phyloP scores from a whole-genome alignment of 176 grass and related monocot genomes.

The Oryza meyeriana region DNA sequence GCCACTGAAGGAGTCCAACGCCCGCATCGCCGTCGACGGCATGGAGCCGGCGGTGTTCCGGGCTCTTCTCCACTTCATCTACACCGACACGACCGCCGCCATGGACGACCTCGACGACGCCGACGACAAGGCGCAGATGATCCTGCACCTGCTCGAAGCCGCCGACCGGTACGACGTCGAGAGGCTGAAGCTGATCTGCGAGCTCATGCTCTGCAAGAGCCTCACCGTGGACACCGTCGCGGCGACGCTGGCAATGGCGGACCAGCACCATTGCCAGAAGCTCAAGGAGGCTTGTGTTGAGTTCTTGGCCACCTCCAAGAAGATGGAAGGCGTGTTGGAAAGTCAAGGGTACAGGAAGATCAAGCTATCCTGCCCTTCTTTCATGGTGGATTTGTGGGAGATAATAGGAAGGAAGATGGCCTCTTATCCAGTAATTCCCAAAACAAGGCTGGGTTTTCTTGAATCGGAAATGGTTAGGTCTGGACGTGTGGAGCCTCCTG shows the following conservation, averaged over 20 bases:
- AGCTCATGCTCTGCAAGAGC: not conserved
- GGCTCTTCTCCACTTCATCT: slow-evolving; percentile 36
- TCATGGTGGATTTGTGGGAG: not conserved
- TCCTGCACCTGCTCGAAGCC: slow-evolving; percentile 26
- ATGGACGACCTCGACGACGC: not conserved
- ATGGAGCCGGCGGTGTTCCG: slow-evolving; percentile 33
- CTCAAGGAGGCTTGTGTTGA: not conserved
- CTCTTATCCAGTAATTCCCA: not conserved
- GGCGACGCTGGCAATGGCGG: not conserved
- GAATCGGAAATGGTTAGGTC: no score
- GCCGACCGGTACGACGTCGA: slow-evolving; percentile 37
- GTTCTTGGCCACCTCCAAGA: not conserved
- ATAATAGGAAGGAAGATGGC: not conserved
- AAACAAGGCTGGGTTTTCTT: not conserved
- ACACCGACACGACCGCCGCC: not conserved
- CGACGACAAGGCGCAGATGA: not conserved
- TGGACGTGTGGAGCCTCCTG: no score
- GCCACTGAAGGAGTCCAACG: not conserved
- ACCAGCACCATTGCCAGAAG: not conserved
- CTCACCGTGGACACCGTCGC: not conserved
- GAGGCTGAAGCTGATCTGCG: slow-evolving; percentile 21
- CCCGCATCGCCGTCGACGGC: slow-evolving; percentile 22
- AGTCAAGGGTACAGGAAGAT: not conserved
- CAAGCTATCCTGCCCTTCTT: not conserved
- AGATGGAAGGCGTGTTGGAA: not conserved